Percentiles rank a stretch among this genome's conserved stretches.
Evolutionary conservation across 352 stramenopile species (phyloP).

Genomic region (Phytophthora vignae): DNA sequence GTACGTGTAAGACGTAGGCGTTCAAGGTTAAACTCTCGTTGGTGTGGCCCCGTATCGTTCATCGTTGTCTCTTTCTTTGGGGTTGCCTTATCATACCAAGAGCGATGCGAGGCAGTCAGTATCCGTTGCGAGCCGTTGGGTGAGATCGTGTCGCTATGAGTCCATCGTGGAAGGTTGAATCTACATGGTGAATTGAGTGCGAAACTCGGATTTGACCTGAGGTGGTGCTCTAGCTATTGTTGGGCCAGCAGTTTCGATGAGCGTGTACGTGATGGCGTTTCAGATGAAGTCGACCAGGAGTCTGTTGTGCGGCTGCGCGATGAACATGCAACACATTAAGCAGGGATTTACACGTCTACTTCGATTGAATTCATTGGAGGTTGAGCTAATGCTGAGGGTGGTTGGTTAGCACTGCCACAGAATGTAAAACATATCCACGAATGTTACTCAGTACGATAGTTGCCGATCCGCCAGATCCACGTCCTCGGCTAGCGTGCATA

Average conservation of each 20-base stretch:
- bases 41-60: too few relatives aligned
- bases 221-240: neutral
- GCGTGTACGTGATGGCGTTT: neutral
- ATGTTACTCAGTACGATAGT: too few relatives aligned
- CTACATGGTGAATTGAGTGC: neutral
- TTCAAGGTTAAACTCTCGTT: too few relatives aligned
- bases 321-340: neutral
- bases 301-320: neutral
- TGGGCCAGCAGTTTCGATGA: neutral
- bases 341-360: neutral
- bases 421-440: too few relatives aligned
- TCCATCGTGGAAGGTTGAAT: neutral
- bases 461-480: too few relatives aligned
- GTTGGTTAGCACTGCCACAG: neutral
- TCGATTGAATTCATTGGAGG: neutral
- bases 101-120: neutral
- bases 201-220: neutral
- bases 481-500: neutral
- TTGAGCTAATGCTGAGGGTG: neutral
- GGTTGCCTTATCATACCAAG: neutral
- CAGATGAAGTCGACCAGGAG: neutral
- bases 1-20: too few relatives aligned
- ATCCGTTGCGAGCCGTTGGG: constrained; percentile 1
- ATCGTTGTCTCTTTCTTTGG: neutral
- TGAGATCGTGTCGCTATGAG: neutral